phyloP scores from a whole-genome alignment of 129 eudicot species.

The Tanacetum coccineum region DNA sequence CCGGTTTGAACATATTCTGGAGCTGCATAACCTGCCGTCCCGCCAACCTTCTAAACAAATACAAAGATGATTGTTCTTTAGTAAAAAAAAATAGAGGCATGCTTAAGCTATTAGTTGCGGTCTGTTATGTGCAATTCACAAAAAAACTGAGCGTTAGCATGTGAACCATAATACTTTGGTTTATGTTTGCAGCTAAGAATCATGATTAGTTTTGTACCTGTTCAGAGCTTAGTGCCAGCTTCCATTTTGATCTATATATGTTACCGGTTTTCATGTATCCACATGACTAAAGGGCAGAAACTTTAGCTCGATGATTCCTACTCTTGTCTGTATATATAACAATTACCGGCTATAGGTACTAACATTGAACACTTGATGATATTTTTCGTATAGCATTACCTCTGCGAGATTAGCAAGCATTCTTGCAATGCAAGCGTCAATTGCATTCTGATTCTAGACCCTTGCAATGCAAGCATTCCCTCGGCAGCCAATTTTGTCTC shows the following conservation, averaged over 20 bases:
- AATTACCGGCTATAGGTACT: background rate
- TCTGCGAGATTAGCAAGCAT: constrained; percentile 71
- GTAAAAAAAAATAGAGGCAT: too few relatives aligned
- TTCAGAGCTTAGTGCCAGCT: constrained; percentile 74
- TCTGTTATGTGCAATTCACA: background rate
- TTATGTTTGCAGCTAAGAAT: background rate
- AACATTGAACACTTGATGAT: background rate
- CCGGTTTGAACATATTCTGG: constrained; percentile 86
- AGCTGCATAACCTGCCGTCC: constrained; percentile 91
- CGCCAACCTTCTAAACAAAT: constrained; percentile 57
- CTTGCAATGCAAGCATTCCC: too few relatives aligned
- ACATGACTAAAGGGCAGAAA: constrained; percentile 83
- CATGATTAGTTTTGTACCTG: constrained; percentile 44
- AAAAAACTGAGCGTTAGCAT: constrained; percentile 29
- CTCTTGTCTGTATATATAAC: constrained; percentile 51
- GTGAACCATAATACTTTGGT: background rate
- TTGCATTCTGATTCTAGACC: constrained; percentile 83
- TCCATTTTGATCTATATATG: constrained; percentile 53
- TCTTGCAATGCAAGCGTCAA: constrained; percentile 85
- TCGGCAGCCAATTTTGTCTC: constrained; percentile 61
- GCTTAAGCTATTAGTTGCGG: background rate
- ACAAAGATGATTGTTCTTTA: background rate
- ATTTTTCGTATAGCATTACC: constrained; percentile 34
- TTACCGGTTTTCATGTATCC: constrained; percentile 76
- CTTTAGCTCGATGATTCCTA: constrained; percentile 72